Evolutionary conservation across 768 basidiomycete species (phyloP).

Genomic region (Phlegmacium glaucopus): DNA sequence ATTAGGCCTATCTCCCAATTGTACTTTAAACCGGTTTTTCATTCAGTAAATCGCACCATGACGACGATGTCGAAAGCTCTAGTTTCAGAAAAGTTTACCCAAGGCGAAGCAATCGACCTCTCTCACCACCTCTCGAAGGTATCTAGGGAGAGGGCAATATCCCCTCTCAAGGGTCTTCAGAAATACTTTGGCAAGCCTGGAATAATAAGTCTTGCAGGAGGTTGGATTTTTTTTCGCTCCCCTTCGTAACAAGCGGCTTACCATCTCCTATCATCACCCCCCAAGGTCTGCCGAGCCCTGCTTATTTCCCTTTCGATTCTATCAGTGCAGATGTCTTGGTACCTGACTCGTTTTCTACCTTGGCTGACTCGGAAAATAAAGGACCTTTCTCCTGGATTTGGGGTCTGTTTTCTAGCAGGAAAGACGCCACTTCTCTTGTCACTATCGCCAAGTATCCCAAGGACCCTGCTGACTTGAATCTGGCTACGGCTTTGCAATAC

Average conservation of each 20-base stretch:
- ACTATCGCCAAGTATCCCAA: conserved; percentile 60
- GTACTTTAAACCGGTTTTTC: too few species aligned
- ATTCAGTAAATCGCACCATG: too few species aligned
- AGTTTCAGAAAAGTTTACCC: conserved; percentile 1
- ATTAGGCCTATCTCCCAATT: too few species aligned
- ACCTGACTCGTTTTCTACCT: conserved; percentile 15
- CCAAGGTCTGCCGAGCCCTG: conserved; percentile 63
- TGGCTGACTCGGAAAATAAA: conserved; percentile 12
- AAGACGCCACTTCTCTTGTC: conserved; percentile 45
- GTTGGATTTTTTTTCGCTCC: conserved; percentile 31
- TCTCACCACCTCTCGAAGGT: conserved; percentile 68
- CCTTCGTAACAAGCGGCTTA: background rate
- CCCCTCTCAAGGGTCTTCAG: conserved; percentile 65
- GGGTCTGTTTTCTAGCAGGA: conserved; percentile 42
- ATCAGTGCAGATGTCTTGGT: conserved; percentile 53
- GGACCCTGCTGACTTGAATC: conserved; percentile 45
- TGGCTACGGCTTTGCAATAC: conserved; percentile 72
- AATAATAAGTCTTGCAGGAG: conserved; percentile 65
- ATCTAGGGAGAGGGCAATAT: conserved; percentile 43
- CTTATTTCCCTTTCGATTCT: conserved; percentile 67
- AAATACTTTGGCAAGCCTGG: conserved; percentile 55
- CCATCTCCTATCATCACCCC: background rate
- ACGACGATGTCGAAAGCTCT: background rate
- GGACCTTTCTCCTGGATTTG: conserved; percentile 52
- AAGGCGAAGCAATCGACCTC: conserved; percentile 54